Evolutionary conservation across 306 rosid genomes (phyloP), one percentile per base, ranked within the genome.

Genomic region (Alnus glutinosa): DNA sequence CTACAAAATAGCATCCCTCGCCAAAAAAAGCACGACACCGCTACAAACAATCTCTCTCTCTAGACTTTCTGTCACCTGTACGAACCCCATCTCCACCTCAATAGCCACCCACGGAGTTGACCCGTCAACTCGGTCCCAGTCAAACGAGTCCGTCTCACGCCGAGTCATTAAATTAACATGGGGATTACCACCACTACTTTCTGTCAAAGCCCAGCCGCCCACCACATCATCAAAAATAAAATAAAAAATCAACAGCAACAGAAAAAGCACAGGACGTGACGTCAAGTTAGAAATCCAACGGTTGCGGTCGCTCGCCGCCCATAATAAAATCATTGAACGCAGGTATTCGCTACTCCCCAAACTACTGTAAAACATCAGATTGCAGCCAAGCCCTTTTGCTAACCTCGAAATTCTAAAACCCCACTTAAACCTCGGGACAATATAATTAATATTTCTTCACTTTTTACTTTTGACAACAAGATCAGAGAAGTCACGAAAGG

Each of bases 331-430:
- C 67, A 75, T 78, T 75, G 86, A 88, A 86, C 88, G 55, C 77
- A 37, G 61, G 8, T n/a, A 57, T 81, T 71, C 44, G 62, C 82
- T 67, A 49, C 70, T 18, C 69, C 85, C 76, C 50, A 70, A 83
- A 79, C 83, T 67, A 84, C 91, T 57, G 79, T 73, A 23, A 23
- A 75, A 75, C 81, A 80, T 78, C 78, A 73, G 37, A 72, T 28
- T 61, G 62, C 82, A 81, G 70, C 79, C 85, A 34, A 80, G 70
- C 42, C 42, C n/a, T 23, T 80, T 68, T 67, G 36, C 73, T 30
- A 1, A 19, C 89, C 86, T 87, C 71, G 78, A 77, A 46, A 47
- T 39, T 82, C 77, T 68, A 80, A 82, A 83, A 79, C 68, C 88
- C 88, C 80, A 44, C 74, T 78, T 64, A 75, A 82, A 74, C 87